phyloP scores from a whole-genome alignment of 805 yeast species.

The Ogataea trehaloabstinens region DNA sequence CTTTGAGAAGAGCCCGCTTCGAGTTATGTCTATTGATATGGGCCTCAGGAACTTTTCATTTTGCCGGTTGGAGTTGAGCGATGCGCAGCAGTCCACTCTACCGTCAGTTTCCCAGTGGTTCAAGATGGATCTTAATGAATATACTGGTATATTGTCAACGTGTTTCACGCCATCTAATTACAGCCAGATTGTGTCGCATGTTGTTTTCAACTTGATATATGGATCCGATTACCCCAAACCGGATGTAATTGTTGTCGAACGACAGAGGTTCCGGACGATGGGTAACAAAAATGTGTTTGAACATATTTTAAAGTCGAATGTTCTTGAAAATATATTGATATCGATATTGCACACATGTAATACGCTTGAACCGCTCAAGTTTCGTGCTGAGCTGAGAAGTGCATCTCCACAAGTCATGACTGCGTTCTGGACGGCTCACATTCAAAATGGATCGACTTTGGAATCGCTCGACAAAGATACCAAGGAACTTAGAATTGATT shows the following conservation, averaged over 20 bases:
- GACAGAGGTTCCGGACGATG: slow-evolving; percentile 53
- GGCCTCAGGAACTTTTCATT: slow-evolving; percentile 36
- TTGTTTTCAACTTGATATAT: slow-evolving; percentile 21
- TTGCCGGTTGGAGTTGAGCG: slow-evolving; percentile 18
- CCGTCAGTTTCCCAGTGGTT: slow-evolving; percentile 30
- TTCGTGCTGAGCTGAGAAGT: slow-evolving; percentile 14
- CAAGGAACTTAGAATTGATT: slow-evolving; percentile 23
- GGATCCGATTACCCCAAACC: slow-evolving; percentile 22
- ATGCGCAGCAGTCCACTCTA: not conserved
- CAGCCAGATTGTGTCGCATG: slow-evolving; percentile 20
- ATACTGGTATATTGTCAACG: slow-evolving; percentile 10
- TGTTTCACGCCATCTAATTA: slow-evolving; percentile 30
- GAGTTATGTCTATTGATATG: slow-evolving; percentile 30
- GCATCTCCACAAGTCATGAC: slow-evolving; percentile 31
- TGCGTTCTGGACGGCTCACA: slow-evolving; percentile 26
- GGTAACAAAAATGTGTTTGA: slow-evolving; percentile 48
- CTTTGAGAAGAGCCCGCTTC: slow-evolving; percentile 13
- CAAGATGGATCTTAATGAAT: slow-evolving; percentile 31
- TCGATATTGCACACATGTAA: slow-evolving; percentile 21
- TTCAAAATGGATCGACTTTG: not conserved
- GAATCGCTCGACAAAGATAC: slow-evolving; percentile 11
- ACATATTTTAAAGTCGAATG: slow-evolving; percentile 49
- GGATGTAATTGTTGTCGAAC: slow-evolving; percentile 48
- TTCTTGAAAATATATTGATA: slow-evolving; percentile 49
- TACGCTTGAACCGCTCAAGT: slow-evolving; percentile 7